Base-by-base conservation (phyloP, 371 early-diverging fungal species). In the Apophysomyces ossiformis region DNA sequence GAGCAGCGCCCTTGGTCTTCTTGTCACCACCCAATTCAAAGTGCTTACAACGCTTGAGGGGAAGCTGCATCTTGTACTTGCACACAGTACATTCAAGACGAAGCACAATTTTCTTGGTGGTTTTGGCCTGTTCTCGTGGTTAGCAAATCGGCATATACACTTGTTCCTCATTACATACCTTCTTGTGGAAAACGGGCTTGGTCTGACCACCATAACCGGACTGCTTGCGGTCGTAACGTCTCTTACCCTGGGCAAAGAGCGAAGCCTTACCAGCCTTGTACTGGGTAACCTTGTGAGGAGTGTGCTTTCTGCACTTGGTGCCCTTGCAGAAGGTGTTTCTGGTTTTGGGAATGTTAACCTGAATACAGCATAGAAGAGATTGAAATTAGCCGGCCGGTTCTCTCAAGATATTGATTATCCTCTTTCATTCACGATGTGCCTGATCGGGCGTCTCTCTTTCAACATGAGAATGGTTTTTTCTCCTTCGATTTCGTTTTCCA, bases 21-120 rank as follows among this genome's bases (percentile, higher is more conserved):
- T 97, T 98, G 89, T 99, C 98, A 90, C 98, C 99, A 85, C 99
- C 99, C 69, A 99, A 92, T 86, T 99, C 98, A 79, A 99, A 99
- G 93, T 97, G 99, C 92, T 99, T 99, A 92, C 99, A 98, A 77
- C 99, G 95, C 93, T 98, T 98, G 80, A 97, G 76, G 65, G 96
- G 89, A 58, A 94, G 84, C 87, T 97, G 97, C 78, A 90, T 87
- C 92, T 95, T 95, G 89, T 92, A 90, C 91, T 97, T 97, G 94
- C 99, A 99, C 76, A 88, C 91, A 72, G 92, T 93, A 90, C 99
- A 99, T 87, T 99, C 98, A 59, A 99, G 85, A 90, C 98, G 96
- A 70, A 99, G 90, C 61, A 97, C 97, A 78, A 99, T 88, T 93
- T 99, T 99, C 93, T 99, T 99, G 85, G 99, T 98, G 74, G 98